These are phyloP conservation scores for Graphium sp. DNA, from an alignment of 2,329 filamentous ascomycete genomes.

Conservation along the genomic window DNA sequence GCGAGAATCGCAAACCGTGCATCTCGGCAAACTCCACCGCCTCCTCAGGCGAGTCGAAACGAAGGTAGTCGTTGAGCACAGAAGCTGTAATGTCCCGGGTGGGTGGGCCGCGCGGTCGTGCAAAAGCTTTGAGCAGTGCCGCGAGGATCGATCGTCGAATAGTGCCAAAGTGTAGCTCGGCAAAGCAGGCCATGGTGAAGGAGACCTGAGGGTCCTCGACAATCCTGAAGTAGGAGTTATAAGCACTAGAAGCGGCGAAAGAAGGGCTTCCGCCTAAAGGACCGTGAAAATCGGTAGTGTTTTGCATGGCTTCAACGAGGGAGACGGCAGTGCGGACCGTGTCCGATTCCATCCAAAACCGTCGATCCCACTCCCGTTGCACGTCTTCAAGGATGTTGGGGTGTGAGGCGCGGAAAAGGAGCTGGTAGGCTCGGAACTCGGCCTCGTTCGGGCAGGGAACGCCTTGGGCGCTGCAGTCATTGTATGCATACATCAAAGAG, in stretches of 20 bases:
- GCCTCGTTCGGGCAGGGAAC: slow-evolving; percentile 44
- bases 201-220: slow-evolving; percentile 38
- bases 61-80: slow-evolving; percentile 37
- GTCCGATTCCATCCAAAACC: slow-evolving; percentile 35
- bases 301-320: slow-evolving; percentile 43
- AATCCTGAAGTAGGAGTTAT: slow-evolving; percentile 41
- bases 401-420: slow-evolving; percentile 43
- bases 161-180: slow-evolving; percentile 48
- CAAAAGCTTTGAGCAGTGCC: slow-evolving; percentile 35
- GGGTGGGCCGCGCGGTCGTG: slow-evolving; percentile 36
- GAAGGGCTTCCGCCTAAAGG: slow-evolving; percentile 33
- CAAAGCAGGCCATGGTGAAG: slow-evolving; percentile 54
- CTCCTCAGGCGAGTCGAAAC: slow-evolving; percentile 51
- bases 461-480: slow-evolving; percentile 42
- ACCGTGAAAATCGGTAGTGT: slow-evolving; percentile 36
- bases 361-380: slow-evolving; percentile 38
- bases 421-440: slow-evolving; percentile 49
- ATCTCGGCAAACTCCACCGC: slow-evolving; percentile 46
- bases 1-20: slow-evolving; percentile 35
- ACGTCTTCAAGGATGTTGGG: slow-evolving; percentile 34
- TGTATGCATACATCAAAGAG: slow-evolving; percentile 49
- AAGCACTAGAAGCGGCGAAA: slow-evolving; percentile 30
- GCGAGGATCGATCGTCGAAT: slow-evolving; percentile 41
- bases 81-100: slow-evolving; percentile 43
- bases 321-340: slow-evolving; percentile 44